Evolutionary conservation across 495 filamentous ascomycete species (phyloP).

Genomic region (Amniculicola lignicola): DNA sequence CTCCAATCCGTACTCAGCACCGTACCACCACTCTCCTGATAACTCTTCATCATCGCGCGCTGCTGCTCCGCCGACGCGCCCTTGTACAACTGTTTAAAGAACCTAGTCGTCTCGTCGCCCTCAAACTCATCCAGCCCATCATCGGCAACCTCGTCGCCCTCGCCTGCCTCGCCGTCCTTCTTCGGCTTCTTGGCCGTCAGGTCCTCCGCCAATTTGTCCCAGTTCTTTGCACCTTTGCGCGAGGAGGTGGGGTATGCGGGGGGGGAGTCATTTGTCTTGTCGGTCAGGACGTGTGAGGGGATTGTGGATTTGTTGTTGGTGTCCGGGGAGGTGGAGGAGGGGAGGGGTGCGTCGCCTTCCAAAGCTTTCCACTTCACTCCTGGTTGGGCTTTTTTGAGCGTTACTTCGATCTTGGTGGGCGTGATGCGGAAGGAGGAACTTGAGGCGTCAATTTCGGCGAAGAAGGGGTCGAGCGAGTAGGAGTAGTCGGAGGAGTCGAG

Average conservation of each 20-base stretch:
- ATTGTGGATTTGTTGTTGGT: conserved; percentile 14
- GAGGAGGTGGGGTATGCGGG: conserved; percentile 89
- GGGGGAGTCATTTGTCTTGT: too few relatives aligned
- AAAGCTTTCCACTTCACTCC: conserved; percentile 75
- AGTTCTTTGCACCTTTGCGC: conserved; percentile 77
- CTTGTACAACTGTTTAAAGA: conserved; percentile 91
- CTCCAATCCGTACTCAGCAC: conserved; percentile 89
- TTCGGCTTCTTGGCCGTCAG: conserved; percentile 48
- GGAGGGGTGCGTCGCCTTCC: conserved; percentile 49
- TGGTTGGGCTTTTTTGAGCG: conserved; percentile 61
- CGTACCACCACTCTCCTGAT: conserved; percentile 87
- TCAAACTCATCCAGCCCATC: conserved; percentile 55
- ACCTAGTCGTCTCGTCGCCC: conserved; percentile 69
- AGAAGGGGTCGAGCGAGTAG: conserved; percentile 71
- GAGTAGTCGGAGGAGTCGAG: conserved; percentile 55
- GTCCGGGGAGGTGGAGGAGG: conserved; percentile 24
- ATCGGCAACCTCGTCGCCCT: conserved; percentile 50
- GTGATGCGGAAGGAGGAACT: conserved; percentile 62
- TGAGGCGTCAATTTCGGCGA: conserved; percentile 58
- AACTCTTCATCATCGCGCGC: conserved; percentile 98
- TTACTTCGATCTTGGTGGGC: conserved; percentile 80
- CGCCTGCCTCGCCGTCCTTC: conserved; percentile 33
- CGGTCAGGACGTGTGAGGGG: conserved; percentile 18
- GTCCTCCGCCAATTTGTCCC: conserved; percentile 73
- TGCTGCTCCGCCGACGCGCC: conserved; percentile 73